Conservation (phyloP, 2,329 filamentous ascomycete species). For the Microdochium trichocladiopsis region DNA sequence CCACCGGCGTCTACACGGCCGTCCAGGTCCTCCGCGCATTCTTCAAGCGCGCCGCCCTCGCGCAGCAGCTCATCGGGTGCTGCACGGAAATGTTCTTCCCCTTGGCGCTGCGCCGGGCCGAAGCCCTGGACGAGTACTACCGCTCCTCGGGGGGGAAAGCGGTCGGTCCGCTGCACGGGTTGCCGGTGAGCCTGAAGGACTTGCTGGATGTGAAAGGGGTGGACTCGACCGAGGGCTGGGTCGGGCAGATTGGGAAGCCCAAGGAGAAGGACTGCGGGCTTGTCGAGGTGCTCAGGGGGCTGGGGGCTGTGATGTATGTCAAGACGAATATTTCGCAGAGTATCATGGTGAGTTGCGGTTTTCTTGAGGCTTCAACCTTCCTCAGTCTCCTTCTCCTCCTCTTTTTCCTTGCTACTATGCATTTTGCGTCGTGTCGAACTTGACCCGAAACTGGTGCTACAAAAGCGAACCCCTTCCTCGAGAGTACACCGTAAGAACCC, state of each 20-base stretch:
- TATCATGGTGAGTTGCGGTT: too few relatives aligned
- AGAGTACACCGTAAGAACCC: background rate
- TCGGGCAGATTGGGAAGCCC: background rate
- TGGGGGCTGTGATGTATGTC: background rate
- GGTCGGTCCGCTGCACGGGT: background rate
- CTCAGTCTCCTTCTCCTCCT: background rate
- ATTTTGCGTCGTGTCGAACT: background rate
- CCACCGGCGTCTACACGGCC: background rate
- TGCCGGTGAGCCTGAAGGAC: background rate
- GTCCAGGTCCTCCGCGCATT: background rate
- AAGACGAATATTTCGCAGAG: background rate
- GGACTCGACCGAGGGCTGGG: background rate
- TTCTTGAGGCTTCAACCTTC: too few relatives aligned
- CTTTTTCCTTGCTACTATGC: background rate
- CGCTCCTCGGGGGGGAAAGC: background rate
- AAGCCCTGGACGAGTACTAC: background rate
- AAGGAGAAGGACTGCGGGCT: background rate
- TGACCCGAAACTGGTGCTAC: background rate
- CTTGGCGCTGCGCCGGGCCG: background rate
- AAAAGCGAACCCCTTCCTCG: too few relatives aligned
- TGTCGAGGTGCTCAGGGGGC: background rate
- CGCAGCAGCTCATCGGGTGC: background rate
- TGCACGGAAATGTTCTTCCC: background rate
- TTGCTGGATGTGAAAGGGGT: background rate
- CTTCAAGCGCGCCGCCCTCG: background rate